Evolutionary conservation across 306 rosid genomes (phyloP).

Genomic region (Quercus alba): DNA sequence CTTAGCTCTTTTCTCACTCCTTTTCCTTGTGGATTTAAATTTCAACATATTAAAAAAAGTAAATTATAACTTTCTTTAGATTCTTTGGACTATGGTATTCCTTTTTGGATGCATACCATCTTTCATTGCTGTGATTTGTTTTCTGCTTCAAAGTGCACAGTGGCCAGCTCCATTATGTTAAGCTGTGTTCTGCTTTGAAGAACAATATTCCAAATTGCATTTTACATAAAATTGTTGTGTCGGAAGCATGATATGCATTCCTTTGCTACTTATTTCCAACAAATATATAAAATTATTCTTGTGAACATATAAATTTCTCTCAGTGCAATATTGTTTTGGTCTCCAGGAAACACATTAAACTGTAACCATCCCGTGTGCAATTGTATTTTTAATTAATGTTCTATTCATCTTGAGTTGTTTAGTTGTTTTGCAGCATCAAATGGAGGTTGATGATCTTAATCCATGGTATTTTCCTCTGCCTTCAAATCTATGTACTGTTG

Average conservation of each 20-base stretch:
- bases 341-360: conserved; percentile 84
- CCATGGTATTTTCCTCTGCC: conserved; percentile 96
- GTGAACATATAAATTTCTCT: conserved; percentile 21
- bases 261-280: conserved; percentile 6
- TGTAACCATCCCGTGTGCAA: conserved; percentile 78
- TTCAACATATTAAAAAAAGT: not conserved
- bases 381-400: conserved; percentile 13
- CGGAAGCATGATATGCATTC: not conserved
- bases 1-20: conserved; percentile 1
- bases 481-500: conserved; percentile 53
- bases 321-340: conserved; percentile 20
- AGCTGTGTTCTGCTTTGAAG: conserved; percentile 12
- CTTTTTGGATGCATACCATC: not conserved
- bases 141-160: not conserved
- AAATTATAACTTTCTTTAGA: not conserved
- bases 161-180: not conserved
- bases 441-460: conserved; percentile 51
- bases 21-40: not conserved
- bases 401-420: conserved; percentile 18
- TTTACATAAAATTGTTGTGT: not conserved
- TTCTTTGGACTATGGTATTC: not conserved
- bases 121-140: not conserved
- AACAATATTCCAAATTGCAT: conserved; percentile 15
- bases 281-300: conserved; percentile 11
- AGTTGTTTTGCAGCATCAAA: conserved; percentile 47